Evolutionary conservation across 2,329 filamentous ascomycete genomes (phyloP).

Genomic region (Sporothrix euskadiensis): DNA sequence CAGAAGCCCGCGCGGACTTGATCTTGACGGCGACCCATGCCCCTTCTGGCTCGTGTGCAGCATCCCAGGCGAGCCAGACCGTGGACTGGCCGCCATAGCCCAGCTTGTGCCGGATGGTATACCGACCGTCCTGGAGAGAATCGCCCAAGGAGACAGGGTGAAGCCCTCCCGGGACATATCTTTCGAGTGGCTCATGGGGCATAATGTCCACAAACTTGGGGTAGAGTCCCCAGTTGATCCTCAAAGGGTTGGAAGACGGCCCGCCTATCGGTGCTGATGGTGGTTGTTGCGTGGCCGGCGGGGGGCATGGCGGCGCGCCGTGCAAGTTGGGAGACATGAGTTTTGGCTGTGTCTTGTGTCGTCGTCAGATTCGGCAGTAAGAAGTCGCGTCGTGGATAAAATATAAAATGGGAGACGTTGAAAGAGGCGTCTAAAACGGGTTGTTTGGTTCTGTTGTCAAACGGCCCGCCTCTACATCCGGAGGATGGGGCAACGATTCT

Average conservation of each 20-base stretch:
- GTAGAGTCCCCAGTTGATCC: conserved; percentile 12
- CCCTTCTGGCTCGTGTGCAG: not conserved
- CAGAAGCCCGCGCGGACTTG: not conserved
- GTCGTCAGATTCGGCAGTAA: too few relatives aligned
- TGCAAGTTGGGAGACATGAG: too few relatives aligned
- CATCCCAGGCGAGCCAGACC: conserved; percentile 20
- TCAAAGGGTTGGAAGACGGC: not conserved
- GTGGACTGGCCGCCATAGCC: conserved; percentile 21
- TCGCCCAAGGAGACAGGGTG: conserved; percentile 22
- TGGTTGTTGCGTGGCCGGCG: too few relatives aligned
- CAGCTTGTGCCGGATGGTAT: conserved; percentile 16
- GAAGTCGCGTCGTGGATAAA: too few relatives aligned
- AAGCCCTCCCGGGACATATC: not conserved
- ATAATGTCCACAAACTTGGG: not conserved
- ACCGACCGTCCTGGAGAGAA: conserved; percentile 1
- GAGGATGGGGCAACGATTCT: too few relatives aligned
- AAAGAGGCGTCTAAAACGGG: too few relatives aligned
- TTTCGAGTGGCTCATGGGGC: conserved; percentile 2
- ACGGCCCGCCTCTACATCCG: too few relatives aligned
- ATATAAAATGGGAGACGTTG: too few relatives aligned
- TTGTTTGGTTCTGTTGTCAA: too few relatives aligned
- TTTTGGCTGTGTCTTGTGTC: too few relatives aligned
- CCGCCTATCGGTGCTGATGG: not conserved
- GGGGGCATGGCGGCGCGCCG: too few relatives aligned
- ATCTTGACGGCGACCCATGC: conserved; percentile 13